Evolutionary conservation across 495 filamentous ascomycete species (phyloP), one percentile per base, ranked within the genome.

Genomic region (Echria macrotheca): DNA sequence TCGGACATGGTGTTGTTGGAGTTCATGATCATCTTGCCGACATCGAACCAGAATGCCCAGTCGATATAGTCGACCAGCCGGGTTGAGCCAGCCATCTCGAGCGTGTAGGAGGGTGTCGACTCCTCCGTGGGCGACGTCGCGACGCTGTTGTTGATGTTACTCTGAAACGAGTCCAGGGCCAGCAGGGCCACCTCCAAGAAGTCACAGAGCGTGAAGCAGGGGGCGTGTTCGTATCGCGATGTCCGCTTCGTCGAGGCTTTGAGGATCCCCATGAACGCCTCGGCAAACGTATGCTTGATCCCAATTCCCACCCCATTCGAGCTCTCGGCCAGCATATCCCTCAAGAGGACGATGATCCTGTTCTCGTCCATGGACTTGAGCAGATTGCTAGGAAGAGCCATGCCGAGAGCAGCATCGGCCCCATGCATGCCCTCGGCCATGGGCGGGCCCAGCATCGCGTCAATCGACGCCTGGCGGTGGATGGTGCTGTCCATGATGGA

Each of bases 1-100:
- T 96, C 93, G 0, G 93, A 95, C 72, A 95, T 86, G 26, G 86
- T 96, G 60, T 96, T 97, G 48, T 94, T 83, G 53, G 89, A 94
- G 50, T 84, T 75, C 52, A 89, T 76, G 74, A 96, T 93, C 59
- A 83, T 81, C 59, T 82, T 82, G 60, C 83, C 89, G 0, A 93
- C 91, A 6, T 82, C 77, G 29, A 91, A 69, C 93, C 93, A 97
- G 62, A 98, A 97, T 0, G 76, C 66, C 88, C 89, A 96, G 64
- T 96, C 87, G 40, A 82, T 67, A 26, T 69, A 66, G 24, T 67
- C 54, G 46, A 60, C 47, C 2, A 29, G 18, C 6, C 25, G 37
- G 17, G 46, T 17, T 3, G 42, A 21, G 10, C 26, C 49, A 8
- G 22, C 18, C 19, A 55, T 42, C 12, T 54, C 58, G 24, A 53